Evolutionary conservation across 2,329 filamentous ascomycete genomes (phyloP), one percentile per base, ranked within the genome.

Genomic region (Zasmidium citrigriseum): DNA sequence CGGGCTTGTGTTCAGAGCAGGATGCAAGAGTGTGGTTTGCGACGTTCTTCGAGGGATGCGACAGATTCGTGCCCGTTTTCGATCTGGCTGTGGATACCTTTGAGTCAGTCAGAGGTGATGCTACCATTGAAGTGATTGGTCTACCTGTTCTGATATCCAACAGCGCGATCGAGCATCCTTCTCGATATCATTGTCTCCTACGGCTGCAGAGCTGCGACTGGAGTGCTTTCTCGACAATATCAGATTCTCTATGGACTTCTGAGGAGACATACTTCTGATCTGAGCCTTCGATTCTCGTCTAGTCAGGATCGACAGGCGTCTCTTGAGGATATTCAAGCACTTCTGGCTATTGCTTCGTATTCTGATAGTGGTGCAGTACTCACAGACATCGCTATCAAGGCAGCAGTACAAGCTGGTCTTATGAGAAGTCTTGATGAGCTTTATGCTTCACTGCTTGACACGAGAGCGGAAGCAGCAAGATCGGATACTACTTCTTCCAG

Each of bases 141-240:
- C 4, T 41, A n/a, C n/a, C n/a, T 41, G 12, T n/a, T 9, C 34
- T 41, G 34, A 41, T 41, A 4, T 4, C 4, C 18, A 41, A 9
- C 34, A 16, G 66, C 70, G 9, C 74, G 82, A 12, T 83, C 80
- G 54, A 75, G 76, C 2, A 76, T 84, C 16, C 71, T 85, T 0
- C 78, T 84, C 49, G 80, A 82, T 61, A 75, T 77, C 1, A 80
- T 84, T 7, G 79, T 82, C 55, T 78, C 80, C 1, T 77, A 83
- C 22, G 82, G 82, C 2, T 82, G 80, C 62, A 78, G 80, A 12
- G 77, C 80, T 2, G 75, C 76, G n/a, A 72, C 69, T 54, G 78
- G 77, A 3, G 73, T 74, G 10, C 70, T 74, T 18, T 77, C 77
- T 0, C 56, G 70, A 0, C 69, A 68, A 14, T 79, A 75, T 62